phyloP scores from a whole-genome alignment of 176 grass and related monocot species.

The Carex pumila region DNA sequence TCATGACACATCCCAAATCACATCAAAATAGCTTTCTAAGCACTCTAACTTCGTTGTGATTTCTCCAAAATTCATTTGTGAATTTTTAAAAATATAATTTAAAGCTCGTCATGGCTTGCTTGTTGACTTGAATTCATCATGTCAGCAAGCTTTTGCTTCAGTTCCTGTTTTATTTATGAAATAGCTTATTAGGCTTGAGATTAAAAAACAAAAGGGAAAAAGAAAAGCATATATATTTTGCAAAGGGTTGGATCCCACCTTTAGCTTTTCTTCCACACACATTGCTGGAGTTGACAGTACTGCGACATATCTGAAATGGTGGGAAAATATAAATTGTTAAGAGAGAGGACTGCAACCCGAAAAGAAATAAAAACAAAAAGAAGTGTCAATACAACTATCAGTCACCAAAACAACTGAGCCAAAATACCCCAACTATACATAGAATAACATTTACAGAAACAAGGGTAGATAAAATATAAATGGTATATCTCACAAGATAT shows the following conservation, averaged over 20 bases:
- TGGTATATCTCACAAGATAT: not conserved
- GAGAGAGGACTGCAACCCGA: not conserved
- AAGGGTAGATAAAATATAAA: not conserved
- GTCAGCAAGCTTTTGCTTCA: conserved; percentile 56
- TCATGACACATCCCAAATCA: conserved; percentile 19
- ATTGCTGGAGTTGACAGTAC: conserved; percentile 67
- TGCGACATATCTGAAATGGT: conserved; percentile 58
- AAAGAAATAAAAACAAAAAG: not conserved
- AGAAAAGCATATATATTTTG: not conserved
- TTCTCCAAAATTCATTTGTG: not conserved
- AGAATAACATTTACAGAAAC: not conserved
- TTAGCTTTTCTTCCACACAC: conserved; percentile 67
- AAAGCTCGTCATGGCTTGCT: conserved; percentile 58
- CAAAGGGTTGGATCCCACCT: conserved; percentile 34
- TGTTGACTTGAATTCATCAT: conserved; percentile 38
- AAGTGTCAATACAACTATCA: not conserved
- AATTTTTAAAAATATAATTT: conserved; percentile 17
- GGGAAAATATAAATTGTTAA: not conserved
- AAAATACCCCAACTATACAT: not conserved
- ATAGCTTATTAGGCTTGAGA: conserved; percentile 19
- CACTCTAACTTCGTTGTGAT: not conserved
- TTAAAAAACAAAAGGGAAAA: not conserved
- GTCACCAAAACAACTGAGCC: not conserved
- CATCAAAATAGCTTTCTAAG: not conserved
- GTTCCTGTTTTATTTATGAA: conserved; percentile 49